Evolutionary conservation across 352 stramenopile species (phyloP), one percentile per base, ranked within the genome.

Genomic region (Pythium rishiriense): DNA sequence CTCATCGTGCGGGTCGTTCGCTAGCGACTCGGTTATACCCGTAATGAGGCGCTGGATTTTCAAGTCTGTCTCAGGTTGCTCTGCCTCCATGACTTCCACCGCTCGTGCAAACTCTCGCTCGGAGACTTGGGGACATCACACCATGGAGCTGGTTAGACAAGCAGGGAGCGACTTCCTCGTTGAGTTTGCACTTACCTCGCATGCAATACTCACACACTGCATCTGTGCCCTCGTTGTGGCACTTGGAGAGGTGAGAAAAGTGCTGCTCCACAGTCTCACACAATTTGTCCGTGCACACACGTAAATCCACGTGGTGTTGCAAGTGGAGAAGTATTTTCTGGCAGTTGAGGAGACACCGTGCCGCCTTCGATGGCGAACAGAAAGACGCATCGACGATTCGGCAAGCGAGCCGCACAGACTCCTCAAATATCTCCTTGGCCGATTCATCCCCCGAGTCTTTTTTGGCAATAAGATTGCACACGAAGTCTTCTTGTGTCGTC

Each of bases 381-480:
- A 74, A 77, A 1, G 70, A 62, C 1, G 66, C 66, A 56, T 77
- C 70, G 5, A 74, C 70, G 51, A 77, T 74, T 7, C 48, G 31
- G 29, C 66, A 73, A 0, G 66, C 66, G 25, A 64, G 50, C 29
- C 51, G 60, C 17, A 73, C 45, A 11, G 61, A 62, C 33, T 73
- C 39, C 22, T 73, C 60, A 22, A 73, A 59, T 37, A 19, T 28
- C 3, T 19, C 39, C 42, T 28, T 60, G 1, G 64, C 64, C 35
- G 28, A 43, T 33, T 43, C 52, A 22, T 68, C 58, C 14, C 52
- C 46, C 11, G 19, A 43, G 21, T 68, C 35, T 54, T 59, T 68
- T 28, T 54, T 69, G 15, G 43, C 43, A 25, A 72, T 52, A 37
- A 72, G n/a, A 15, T 45, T 42, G 19, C 39, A 35, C 11, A 73